Percentiles rank a stretch among this genome's conserved stretches.
Evolutionary conservation across 2,329 filamentous ascomycete species (phyloP).

Genomic region (Penicillium psychrosexuale): DNA sequence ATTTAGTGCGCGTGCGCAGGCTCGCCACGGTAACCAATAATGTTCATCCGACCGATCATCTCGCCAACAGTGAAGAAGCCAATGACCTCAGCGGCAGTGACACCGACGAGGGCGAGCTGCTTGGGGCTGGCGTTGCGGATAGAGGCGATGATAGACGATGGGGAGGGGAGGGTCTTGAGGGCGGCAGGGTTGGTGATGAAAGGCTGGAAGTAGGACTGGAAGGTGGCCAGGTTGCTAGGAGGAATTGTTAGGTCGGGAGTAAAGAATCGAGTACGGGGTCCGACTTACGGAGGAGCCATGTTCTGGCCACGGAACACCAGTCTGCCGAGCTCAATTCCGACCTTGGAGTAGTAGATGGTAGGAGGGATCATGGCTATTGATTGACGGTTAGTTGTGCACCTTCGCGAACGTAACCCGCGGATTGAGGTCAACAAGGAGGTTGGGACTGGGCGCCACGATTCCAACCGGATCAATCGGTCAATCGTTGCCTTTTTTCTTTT

Average conservation of each 20-base stretch:
- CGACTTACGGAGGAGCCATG: conserved; percentile 90
- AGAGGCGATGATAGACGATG: conserved; percentile 53
- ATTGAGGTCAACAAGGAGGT: conserved; percentile 19
- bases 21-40: conserved; percentile 85
- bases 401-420: neutral
- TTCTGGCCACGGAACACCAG: conserved; percentile 82
- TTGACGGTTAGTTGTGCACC: conserved; percentile 24
- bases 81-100: conserved; percentile 79
- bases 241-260: conserved; percentile 9
- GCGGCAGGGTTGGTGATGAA: conserved; percentile 69
- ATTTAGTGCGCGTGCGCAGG: conserved; percentile 45
- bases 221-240: conserved; percentile 68
- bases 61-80: conserved; percentile 98
- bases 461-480: neutral
- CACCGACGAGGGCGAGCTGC: conserved; percentile 69
- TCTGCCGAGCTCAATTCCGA: conserved; percentile 82
- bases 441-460: neutral
- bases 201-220: conserved; percentile 83
- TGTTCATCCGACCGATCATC: conserved; percentile 93
- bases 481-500: neutral
- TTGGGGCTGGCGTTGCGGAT: conserved; percentile 68
- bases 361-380: conserved; percentile 76
- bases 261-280: conserved; percentile 1
- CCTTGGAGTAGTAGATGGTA: conserved; percentile 87
- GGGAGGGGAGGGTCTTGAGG: conserved; percentile 54